Percentiles rank a stretch among this genome's conserved stretches.
phyloP scores from a whole-genome alignment of 306 rosid genomes.

The Vigna mungo region DNA sequence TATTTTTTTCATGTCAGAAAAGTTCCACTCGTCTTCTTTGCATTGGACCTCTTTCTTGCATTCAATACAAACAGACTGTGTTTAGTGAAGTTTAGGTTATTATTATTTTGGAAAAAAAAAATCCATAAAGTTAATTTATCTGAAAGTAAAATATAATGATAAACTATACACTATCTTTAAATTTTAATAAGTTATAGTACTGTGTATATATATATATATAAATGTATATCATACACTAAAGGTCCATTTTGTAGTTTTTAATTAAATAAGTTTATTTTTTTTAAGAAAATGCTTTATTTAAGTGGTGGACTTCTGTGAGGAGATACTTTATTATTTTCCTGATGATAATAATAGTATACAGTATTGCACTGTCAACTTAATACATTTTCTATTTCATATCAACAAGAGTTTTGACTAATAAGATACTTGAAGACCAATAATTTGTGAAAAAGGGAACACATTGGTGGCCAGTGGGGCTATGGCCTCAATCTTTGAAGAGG shows the following conservation, averaged over 20 bases:
- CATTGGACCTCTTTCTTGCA: constrained; percentile 28
- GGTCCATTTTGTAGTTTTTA: neutral
- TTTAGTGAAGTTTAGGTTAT: constrained; percentile 36
- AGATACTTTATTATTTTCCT: constrained; percentile 6
- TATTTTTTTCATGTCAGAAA: constrained; percentile 4
- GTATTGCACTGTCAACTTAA: constrained; percentile 67
- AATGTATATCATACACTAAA: neutral
- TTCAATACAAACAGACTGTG: constrained; percentile 42
- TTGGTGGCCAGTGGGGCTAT: constrained; percentile 6
- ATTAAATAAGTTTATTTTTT: neutral
- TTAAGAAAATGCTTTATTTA: constrained; percentile 1
- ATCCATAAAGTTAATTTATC: neutral
- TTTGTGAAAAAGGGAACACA: constrained; percentile 29
- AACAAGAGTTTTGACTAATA: constrained; percentile 34
- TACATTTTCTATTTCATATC: constrained; percentile 37
- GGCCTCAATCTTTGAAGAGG: constrained; percentile 12
- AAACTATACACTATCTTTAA: neutral
- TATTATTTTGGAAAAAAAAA: neutral
- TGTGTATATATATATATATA: neutral
- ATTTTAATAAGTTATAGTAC: neutral
- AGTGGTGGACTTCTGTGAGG: constrained; percentile 28
- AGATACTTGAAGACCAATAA: constrained; percentile 45
- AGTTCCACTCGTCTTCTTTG: neutral
- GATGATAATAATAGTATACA: constrained; percentile 20
- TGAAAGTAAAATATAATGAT: neutral